These are phyloP conservation scores for Gracilaria gracilis DNA, from an alignment of 23 red algal species.

Conservation along the genomic window DNA sequence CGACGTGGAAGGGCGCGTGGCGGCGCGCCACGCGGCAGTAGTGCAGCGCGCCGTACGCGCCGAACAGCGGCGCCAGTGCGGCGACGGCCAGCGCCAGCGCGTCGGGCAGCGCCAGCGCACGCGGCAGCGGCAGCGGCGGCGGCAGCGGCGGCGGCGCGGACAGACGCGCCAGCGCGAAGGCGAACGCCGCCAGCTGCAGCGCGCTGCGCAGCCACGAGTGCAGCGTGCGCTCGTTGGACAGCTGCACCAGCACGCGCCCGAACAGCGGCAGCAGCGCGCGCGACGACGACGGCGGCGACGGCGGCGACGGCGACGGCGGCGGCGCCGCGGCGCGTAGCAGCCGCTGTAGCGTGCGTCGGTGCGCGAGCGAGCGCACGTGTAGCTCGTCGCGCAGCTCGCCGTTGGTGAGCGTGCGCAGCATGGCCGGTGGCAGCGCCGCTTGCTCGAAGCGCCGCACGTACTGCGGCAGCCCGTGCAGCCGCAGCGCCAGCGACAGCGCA, in stretches of 20 bases:
- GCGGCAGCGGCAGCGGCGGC: conserved; percentile 7
- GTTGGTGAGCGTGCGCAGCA: conserved; percentile 48
- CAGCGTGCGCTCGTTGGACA: conserved; percentile 62
- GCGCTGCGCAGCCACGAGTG: conserved; percentile 60
- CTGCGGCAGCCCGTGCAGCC: background rate
- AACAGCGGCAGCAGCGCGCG: conserved; percentile 27
- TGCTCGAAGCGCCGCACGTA: conserved; percentile 22
- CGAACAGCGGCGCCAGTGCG: background rate
- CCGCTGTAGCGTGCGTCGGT: conserved; percentile 15
- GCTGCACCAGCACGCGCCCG: conserved; percentile 48
- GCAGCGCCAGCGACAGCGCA: background rate
- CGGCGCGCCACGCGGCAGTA: background rate
- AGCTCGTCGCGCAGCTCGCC: conserved; percentile 61
- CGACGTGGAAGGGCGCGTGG: background rate
- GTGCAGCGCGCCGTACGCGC: conserved; percentile 12
- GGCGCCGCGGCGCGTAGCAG: conserved; percentile 1
- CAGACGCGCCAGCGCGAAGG: conserved; percentile 29
- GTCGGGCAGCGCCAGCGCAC: background rate
- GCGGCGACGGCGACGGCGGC: background rate
- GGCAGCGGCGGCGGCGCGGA: background rate
- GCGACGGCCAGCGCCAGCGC: background rate
- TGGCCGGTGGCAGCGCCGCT: background rate
- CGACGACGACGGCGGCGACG: too few relatives aligned
- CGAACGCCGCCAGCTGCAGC: conserved; percentile 47
- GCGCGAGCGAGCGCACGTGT: conserved; percentile 19